Base-by-base conservation (phyloP, 1,284 basidiomycete species). In the Fomitiporia mediterranea region DNA sequence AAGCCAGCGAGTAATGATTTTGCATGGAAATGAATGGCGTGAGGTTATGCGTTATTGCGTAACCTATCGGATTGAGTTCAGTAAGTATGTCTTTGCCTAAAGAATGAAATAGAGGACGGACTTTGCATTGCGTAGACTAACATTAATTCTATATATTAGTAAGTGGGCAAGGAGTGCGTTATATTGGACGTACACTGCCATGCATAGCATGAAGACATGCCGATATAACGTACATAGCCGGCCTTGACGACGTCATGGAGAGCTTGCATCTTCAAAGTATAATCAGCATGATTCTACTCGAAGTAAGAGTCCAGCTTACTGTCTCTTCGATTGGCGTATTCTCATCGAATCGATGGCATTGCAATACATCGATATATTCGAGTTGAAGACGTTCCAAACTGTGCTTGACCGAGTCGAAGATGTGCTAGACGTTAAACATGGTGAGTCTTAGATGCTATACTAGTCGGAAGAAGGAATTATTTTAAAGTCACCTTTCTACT, bases 21-120 rank as follows among this genome's bases (percentile, higher is more conserved):
- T 89, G 86, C 85, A 88, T 86, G 9, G 79, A 81, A 64, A 84
- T 80, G 69, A 86, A 85, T 0, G 79, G 81, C 0, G 83, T 85
- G 28, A 84, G 71, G 17, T 77, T 75, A 67, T 85, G 77, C 32
- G 67, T 67, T 56, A 78, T 76, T 1, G 74, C 78, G 62, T 77
- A 78, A 60, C 73, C 69, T 70, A 62, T n/a, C n/a, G n/a, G 4
- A 39, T 21, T 13, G 49, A 17, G 4, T n/a, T 55, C 15, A 35
- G 7, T 5, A 8, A 9, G 3, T 15, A 39, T 3, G 21, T 5
- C 55, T 17, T 21, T 38, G 52, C 60, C 13, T 15, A 25, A 4
- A 61, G 9, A 60, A 61, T 39, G 21, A 2, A 46, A 4, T 8
- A 9, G 15, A 53, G 63, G 38, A 21, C 57, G 38, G 51, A 72